A percentile compares a stretch with the other conserved stretches of the same genome.
Evolutionary conservation across 2,329 filamentous ascomycete species (phyloP).

Genomic region (Ophiostoma fasciatum): DNA sequence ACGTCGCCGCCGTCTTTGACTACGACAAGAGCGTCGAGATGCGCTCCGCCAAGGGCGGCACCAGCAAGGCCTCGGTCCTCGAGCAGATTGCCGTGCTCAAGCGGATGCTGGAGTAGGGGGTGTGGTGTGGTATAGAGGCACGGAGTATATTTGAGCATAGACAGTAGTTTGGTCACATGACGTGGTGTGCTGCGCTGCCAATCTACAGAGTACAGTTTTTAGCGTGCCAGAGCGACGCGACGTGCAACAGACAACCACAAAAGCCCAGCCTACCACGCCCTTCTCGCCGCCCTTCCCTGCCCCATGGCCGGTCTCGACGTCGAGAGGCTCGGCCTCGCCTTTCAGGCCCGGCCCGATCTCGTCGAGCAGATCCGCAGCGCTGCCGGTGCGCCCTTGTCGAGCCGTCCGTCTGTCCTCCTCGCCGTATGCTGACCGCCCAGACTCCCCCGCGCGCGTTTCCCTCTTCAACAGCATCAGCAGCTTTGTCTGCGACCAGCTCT

Average conservation of each 20-base stretch:
- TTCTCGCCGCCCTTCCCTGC: background rate
- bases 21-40: constrained; percentile 75
- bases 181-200: no score
- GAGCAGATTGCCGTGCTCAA: constrained; percentile 14
- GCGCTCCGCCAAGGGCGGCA: constrained; percentile 62
- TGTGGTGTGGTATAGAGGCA: no score
- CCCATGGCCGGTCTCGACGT: constrained; percentile 32
- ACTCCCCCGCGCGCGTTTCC: constrained; percentile 32
- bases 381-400: constrained; percentile 27
- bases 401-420: background rate
- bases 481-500: constrained; percentile 32
- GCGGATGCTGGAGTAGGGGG: constrained; percentile 6
- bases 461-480: constrained; percentile 43
- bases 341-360: constrained; percentile 41
- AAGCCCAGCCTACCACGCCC: no score
- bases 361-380: constrained; percentile 35
- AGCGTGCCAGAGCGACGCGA: no score
- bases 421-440: constrained; percentile 20
- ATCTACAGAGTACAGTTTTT: no score
- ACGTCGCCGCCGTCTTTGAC: constrained; percentile 58
- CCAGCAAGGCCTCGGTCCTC: constrained; percentile 39
- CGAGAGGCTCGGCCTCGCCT: constrained; percentile 35
- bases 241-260: no score
- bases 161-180: constrained; percentile 19
- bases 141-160: no score